Percentiles rank a stretch among this genome's conserved stretches.
Conservation (phyloP, 1,284 basidiomycete species). For the Lignosus rhinocerotis region DNA sequence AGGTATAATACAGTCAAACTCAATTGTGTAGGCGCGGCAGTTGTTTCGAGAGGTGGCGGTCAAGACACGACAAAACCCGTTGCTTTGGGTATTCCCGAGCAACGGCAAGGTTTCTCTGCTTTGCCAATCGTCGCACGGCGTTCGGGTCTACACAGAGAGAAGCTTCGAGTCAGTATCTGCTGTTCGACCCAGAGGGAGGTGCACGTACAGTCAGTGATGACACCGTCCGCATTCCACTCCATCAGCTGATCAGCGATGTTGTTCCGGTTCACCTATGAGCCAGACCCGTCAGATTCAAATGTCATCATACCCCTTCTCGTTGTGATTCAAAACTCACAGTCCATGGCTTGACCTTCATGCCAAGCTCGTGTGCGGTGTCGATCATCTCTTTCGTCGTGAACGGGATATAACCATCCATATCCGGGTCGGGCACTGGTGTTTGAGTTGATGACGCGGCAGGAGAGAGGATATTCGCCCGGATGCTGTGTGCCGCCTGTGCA, state of each 20-base stretch:
- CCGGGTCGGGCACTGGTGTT: constrained; percentile 46
- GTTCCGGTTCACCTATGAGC: constrained; percentile 53
- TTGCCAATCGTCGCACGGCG: constrained; percentile 51
- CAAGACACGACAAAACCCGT: constrained; percentile 57
- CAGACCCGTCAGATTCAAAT: not conserved
- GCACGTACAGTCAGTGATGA: constrained; percentile 64
- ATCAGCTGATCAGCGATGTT: constrained; percentile 62
- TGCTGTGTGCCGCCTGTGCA: constrained; percentile 66
- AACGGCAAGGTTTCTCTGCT: constrained; percentile 49
- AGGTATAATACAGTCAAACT: not conserved
- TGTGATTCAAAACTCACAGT: constrained; percentile 50
- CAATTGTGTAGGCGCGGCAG: not conserved
- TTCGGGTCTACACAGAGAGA: constrained; percentile 43
- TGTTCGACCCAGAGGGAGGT: not conserved
- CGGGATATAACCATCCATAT: constrained; percentile 46
- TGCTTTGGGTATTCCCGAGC: constrained; percentile 57
- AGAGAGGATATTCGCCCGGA: constrained; percentile 69
- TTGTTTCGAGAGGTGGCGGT: constrained; percentile 40
- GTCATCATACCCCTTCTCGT: not conserved
- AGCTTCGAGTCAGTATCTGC: not conserved
- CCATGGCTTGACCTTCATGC: constrained; percentile 69
- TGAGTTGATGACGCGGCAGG: constrained; percentile 49
- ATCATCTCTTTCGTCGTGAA: constrained; percentile 74
- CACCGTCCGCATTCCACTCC: constrained; percentile 65
- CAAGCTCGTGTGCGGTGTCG: constrained; percentile 60